Percentiles rank a stretch among this genome's conserved stretches.
These are phyloP conservation scores for Kalmanozyma brasiliensis DNA, from an alignment of 1,284 basidiomycete species.

Conservation along the genomic window DNA sequence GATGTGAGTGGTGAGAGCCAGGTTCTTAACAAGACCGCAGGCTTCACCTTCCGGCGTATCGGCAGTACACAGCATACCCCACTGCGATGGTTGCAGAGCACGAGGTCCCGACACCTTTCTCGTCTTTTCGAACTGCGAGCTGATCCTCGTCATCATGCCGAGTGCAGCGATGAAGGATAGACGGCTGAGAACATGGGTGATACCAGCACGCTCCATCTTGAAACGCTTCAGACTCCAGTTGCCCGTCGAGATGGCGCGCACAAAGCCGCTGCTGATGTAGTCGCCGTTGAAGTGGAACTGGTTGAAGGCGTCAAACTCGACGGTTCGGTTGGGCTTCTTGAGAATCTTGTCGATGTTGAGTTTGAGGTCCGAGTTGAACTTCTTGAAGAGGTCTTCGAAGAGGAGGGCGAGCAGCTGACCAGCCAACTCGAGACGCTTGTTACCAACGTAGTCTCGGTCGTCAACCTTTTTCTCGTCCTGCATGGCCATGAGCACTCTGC, in stretches of 20 bases:
- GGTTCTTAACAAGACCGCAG: constrained; percentile 97
- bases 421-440: constrained; percentile 96
- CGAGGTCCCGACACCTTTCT: constrained; percentile 97
- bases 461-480: constrained; percentile 96
- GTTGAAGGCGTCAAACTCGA: constrained; percentile 94
- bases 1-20: constrained; percentile 99
- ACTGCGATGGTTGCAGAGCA: constrained; percentile 96
- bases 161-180: constrained; percentile 96
- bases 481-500: constrained; percentile 95
- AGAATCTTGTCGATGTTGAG: constrained; percentile 96
- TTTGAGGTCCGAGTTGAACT: constrained; percentile 96
- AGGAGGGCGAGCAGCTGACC: constrained; percentile 93
- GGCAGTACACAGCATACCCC: constrained; percentile 98
- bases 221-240: constrained; percentile 99
- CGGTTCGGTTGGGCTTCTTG: constrained; percentile 94
- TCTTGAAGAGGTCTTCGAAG: constrained; percentile 99
- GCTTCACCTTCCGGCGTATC: constrained; percentile 99
- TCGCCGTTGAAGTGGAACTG: constrained; percentile 87
- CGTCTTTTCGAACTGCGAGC: constrained; percentile 99
- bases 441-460: constrained; percentile 98
- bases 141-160: constrained; percentile 99
- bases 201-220: constrained; percentile 99
- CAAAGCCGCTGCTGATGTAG: constrained; percentile 94
- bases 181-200: constrained; percentile 97
- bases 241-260: constrained; percentile 97